Evolutionary conservation across 179 eudicot species (phyloP).

Genomic region (Spergularia azorica): DNA sequence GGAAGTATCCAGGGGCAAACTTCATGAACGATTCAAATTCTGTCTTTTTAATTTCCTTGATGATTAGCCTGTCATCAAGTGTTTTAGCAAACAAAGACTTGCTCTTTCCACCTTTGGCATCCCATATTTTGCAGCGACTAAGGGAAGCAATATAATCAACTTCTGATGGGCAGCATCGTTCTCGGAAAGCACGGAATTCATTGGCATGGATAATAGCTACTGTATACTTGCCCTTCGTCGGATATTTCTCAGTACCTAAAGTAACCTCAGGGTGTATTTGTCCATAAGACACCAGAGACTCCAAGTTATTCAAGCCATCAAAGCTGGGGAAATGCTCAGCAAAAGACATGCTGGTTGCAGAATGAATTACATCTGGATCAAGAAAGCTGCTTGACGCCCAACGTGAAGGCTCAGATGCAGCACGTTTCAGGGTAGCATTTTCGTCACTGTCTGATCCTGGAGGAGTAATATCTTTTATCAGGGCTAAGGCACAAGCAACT

Average conservation of each 20-base stretch:
- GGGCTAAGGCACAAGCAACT: slow-evolving; percentile 77
- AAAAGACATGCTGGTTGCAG: slow-evolving; percentile 47
- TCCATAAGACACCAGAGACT: slow-evolving; percentile 49
- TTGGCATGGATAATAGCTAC: slow-evolving; percentile 66
- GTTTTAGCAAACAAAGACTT: slow-evolving; percentile 85
- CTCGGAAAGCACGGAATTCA: slow-evolving; percentile 65
- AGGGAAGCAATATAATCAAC: slow-evolving; percentile 85
- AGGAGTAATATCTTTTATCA: slow-evolving; percentile 40
- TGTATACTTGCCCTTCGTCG: slow-evolving; percentile 64
- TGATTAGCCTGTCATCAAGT: slow-evolving; percentile 78
- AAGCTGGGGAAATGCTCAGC: slow-evolving; percentile 57
- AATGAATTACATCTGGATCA: slow-evolving; percentile 51
- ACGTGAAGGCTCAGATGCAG: slow-evolving; percentile 45
- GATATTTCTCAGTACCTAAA: slow-evolving; percentile 56
- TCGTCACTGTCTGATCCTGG: slow-evolving; percentile 33
- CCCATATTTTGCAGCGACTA: slow-evolving; percentile 91
- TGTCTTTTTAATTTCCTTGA: slow-evolving; percentile 85
- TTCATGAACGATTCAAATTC: slow-evolving; percentile 78
- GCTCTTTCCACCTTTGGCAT: slow-evolving; percentile 98
- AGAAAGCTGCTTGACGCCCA: slow-evolving; percentile 47
- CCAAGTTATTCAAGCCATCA: slow-evolving; percentile 54
- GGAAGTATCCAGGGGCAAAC: slow-evolving; percentile 70
- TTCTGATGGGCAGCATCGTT: slow-evolving; percentile 78
- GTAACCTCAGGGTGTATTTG: slow-evolving; percentile 58
- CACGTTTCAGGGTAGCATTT: slow-evolving; percentile 39